A percentile compares a stretch with the other conserved stretches of the same genome.
Conservation (phyloP, 73 alveolate species). For the Tetrahymena malaccensis region DNA sequence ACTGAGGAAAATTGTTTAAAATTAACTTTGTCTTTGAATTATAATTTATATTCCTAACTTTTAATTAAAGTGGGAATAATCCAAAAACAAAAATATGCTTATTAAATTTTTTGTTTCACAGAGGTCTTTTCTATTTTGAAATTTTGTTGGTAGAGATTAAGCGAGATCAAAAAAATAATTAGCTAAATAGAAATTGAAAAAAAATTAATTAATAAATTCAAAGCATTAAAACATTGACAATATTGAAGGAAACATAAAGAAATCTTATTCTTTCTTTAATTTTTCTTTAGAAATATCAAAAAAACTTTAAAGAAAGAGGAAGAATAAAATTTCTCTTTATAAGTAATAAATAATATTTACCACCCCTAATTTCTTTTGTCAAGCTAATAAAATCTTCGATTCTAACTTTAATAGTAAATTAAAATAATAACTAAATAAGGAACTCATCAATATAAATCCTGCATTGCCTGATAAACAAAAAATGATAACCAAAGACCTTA, state of each 20-base stretch:
- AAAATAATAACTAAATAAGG: not conserved
- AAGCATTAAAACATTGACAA: not conserved
- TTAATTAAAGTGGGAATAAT: not conserved
- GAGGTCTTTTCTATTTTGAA: not conserved
- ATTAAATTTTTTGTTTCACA: too few relatives aligned
- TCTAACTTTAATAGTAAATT: not conserved
- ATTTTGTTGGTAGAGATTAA: not conserved
- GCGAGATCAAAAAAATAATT: not conserved
- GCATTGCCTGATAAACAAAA: too few relatives aligned
- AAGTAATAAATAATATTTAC: too few relatives aligned
- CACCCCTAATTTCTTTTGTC: not conserved
- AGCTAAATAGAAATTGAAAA: not conserved
- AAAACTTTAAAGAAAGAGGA: not conserved
- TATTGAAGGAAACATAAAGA: not conserved
- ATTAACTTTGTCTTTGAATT: not conserved
- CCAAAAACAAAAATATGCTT: not conserved
- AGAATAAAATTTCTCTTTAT: not conserved
- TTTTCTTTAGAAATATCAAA: not conserved
- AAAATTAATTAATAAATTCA: not conserved
- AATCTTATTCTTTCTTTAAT: not conserved
- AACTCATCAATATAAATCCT: not conserved
- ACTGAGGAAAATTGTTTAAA: not conserved
- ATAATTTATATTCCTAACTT: not conserved
- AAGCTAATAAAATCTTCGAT: not conserved
- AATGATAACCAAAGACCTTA: too few relatives aligned